Conservation (phyloP, 257 asterid species). For the Gentiana dahurica region DNA sequence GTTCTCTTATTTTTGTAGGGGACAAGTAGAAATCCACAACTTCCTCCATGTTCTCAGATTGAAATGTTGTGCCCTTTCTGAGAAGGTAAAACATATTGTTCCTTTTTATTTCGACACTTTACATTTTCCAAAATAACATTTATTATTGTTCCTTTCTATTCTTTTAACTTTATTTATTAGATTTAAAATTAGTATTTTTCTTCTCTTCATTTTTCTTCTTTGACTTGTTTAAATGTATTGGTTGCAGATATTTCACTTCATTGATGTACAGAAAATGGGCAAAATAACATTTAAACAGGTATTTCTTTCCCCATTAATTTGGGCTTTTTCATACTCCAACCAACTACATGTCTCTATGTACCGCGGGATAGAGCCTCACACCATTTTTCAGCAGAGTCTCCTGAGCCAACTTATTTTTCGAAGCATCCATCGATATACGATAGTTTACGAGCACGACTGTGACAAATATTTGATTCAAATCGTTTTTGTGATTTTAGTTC, state of each 20-base stretch:
- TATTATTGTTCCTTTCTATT: not conserved
- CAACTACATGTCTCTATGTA: too few species aligned
- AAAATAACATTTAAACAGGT: conserved; percentile 85
- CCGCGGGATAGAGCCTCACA: too few species aligned
- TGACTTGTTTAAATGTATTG: not conserved
- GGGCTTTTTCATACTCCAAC: too few species aligned
- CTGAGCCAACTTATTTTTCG: too few species aligned
- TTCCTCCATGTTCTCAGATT: conserved; percentile 61
- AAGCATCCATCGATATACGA: too few species aligned
- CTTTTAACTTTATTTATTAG: not conserved
- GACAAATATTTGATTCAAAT: not conserved
- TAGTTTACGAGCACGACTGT: too few species aligned
- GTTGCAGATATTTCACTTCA: conserved; percentile 62
- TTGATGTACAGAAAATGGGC: conserved; percentile 69
- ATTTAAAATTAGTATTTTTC: too few species aligned
- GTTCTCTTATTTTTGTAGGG: conserved; percentile 36
- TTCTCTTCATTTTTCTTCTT: not conserved
- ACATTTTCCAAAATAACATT: not conserved
- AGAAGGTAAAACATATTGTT: conserved; percentile 35
- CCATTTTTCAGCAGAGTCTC: too few species aligned
- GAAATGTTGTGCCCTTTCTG: conserved; percentile 63
- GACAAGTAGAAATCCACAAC: conserved; percentile 56
- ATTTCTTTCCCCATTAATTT: conserved; percentile 1
- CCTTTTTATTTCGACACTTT: too few species aligned
- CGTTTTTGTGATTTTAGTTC: conserved; percentile 47